A percentile compares a stretch with the other conserved stretches of the same genome.
These are phyloP conservation scores for Penicillium sp. DNA, from an alignment of 2,329 filamentous ascomycete genomes.

Conservation along the genomic window DNA sequence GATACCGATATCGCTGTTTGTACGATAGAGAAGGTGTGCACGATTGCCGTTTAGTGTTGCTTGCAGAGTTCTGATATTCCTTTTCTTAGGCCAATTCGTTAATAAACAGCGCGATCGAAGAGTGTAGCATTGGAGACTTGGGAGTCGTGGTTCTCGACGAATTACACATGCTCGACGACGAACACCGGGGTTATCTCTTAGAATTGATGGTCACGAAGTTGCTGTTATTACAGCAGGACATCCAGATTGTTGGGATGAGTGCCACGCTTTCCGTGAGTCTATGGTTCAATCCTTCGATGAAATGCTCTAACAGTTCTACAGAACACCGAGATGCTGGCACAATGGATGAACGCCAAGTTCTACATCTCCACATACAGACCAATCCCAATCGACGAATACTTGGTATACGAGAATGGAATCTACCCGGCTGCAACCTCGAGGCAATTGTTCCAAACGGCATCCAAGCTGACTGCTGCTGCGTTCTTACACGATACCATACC, in stretches of 20 bases:
- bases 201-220: conserved; percentile 74
- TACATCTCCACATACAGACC: conserved; percentile 73
- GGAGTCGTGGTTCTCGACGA: conserved; percentile 72
- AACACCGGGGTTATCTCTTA: conserved; percentile 71
- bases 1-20: conserved; percentile 78
- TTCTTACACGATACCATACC: conserved; percentile 36
- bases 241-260: conserved; percentile 78
- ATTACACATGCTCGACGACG: conserved; percentile 79
- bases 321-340: conserved; percentile 69
- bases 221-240: conserved; percentile 63
- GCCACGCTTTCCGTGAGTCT: conserved; percentile 67
- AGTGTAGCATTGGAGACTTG: conserved; percentile 64
- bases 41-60: conserved; percentile 19
- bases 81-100: conserved; percentile 66
- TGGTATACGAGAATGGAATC: conserved; percentile 69
- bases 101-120: conserved; percentile 71
- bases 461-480: conserved; percentile 46
- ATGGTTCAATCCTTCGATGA: background rate
- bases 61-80: conserved; percentile 2
- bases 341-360: conserved; percentile 69
- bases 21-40: conserved; percentile 69
- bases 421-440: conserved; percentile 63
- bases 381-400: conserved; percentile 71
- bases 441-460: conserved; percentile 58
- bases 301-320: conserved; percentile 32